Base-by-base conservation (phyloP, 2,329 filamentous ascomycete species). In the Pleomassaria siparia region DNA sequence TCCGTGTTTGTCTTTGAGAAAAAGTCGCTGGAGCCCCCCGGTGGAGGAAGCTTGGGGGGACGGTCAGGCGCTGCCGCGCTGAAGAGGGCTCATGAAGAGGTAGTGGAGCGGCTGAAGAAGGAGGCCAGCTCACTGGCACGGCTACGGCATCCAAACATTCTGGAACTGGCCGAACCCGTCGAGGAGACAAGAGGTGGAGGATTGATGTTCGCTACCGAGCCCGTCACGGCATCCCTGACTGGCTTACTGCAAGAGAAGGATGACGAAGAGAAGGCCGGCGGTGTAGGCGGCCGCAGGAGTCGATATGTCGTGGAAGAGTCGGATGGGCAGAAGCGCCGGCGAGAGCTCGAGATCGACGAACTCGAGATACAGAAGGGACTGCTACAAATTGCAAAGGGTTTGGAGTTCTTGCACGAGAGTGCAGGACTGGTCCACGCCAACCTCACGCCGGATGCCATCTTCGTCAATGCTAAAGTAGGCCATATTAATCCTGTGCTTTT, bases 321-420 rank as follows among this genome's bases (percentile, higher is more conserved):
- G 1, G 86, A 91, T 57, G 88, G 88, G 28, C 83, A 83, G 41
- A 81, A 85, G 46, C 66, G 71, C 59, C 79, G 89, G 60, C 81
- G 88, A 59, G 91, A 97, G 64, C 72, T 96, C 12, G 92, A 97
- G 69, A 89, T 99, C 52, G 94, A 99, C 66, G 94, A 97, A 73
- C 76, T 99, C 49, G 94, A 99, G 72, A 95, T 97, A 60, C 94
- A 99, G 70, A 99, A 99, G 72, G 94, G 94, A 0, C 72, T 99
- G 53, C 75, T 97, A 51, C 94, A 99, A 70, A 82, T 99, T 54
- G 91, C 87, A 64, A 96, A 96, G 69, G 92, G 91, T 2, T 77
- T 97, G 24, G 92, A 97, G 72, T 97, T 97, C 66, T 74, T 97
- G 50, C 92, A 97, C 66, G 92, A 97, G 66, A 96, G 92, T 66